phyloP scores from a whole-genome alignment of 2,329 filamentous ascomycete genomes.

The Paecilomyces fulvus region DNA sequence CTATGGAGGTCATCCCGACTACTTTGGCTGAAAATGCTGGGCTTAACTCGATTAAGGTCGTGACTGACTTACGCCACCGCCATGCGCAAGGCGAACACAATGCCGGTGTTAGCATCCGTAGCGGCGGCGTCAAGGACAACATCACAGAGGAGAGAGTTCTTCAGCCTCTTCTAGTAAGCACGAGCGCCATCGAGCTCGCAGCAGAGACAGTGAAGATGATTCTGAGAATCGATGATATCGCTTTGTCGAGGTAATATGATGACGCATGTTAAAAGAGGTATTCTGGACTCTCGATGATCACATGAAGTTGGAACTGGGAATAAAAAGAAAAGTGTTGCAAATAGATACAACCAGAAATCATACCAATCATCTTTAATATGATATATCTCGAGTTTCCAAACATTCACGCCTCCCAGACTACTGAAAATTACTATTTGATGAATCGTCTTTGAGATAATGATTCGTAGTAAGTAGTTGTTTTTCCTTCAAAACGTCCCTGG shows the following conservation, averaged over 20 bases:
- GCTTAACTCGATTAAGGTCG: constrained; percentile 96
- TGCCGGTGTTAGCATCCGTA: constrained; percentile 96
- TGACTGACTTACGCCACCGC: constrained; percentile 87
- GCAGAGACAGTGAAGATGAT: constrained; percentile 98
- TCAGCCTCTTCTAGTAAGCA: constrained; percentile 92
- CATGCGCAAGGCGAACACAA: constrained; percentile 94
- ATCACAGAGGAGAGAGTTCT: constrained; percentile 95
- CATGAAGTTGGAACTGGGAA: constrained; percentile 11
- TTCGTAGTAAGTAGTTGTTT: too few species aligned
- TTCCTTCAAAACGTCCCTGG: too few species aligned
- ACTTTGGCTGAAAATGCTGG: constrained; percentile 96
- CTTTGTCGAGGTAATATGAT: constrained; percentile 39
- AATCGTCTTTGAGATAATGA: too few species aligned
- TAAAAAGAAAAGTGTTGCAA: neutral
- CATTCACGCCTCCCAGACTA: neutral
- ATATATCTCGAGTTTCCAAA: neutral
- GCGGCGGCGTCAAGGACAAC: constrained; percentile 91
- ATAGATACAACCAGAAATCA: neutral
- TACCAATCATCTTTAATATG: neutral
- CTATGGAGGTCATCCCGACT: constrained; percentile 93
- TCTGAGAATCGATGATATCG: constrained; percentile 60
- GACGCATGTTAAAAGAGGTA: constrained; percentile 3
- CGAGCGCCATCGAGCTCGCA: constrained; percentile 91
- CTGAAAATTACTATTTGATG: too few species aligned
- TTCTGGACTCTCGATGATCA: constrained; percentile 11